Conservation (phyloP, 2,329 filamentous ascomycete species). For the Cladosporium sp. region DNA sequence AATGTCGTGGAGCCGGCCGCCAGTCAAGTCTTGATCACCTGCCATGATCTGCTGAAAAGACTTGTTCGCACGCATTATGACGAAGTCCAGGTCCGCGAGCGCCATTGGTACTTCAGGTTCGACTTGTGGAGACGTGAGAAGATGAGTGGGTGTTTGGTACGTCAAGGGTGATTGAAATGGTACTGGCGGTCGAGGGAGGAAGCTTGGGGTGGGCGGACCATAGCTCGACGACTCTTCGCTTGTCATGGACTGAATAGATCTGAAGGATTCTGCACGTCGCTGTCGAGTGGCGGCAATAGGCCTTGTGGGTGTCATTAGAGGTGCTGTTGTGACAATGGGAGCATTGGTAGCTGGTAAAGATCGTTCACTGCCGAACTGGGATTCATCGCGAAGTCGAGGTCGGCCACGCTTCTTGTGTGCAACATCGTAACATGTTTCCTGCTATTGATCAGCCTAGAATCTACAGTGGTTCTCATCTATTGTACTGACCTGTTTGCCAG, state of each 20-base stretch:
- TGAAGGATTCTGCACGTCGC: slow-evolving; percentile 30
- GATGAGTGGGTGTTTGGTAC: not conserved
- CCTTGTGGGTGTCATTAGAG: slow-evolving; percentile 16
- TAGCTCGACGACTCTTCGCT: slow-evolving; percentile 26
- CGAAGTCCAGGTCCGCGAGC: slow-evolving; percentile 46
- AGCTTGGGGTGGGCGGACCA: slow-evolving; percentile 18
- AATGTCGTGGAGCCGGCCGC: slow-evolving; percentile 41
- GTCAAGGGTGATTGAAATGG: slow-evolving; percentile 9
- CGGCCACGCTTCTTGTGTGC: slow-evolving; percentile 82
- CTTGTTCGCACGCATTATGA: slow-evolving; percentile 43
- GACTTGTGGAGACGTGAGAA: not conserved
- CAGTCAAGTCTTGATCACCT: slow-evolving; percentile 34
- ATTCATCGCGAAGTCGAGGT: slow-evolving; percentile 69
- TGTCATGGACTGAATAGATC: slow-evolving; percentile 29
- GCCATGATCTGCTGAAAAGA: slow-evolving; percentile 42
- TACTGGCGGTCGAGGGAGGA: slow-evolving; percentile 13
- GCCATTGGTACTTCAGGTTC: slow-evolving; percentile 31
- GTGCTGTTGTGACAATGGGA: not conserved
- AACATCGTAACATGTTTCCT: slow-evolving; percentile 77
- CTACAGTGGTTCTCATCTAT: not conserved
- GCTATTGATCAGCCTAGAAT: slow-evolving; percentile 19
- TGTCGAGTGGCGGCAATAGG: slow-evolving; percentile 24
- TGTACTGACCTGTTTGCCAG: slow-evolving; percentile 61
- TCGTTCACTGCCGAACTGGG: slow-evolving; percentile 23
- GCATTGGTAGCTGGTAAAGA: slow-evolving; percentile 4